phyloP scores from a whole-genome alignment of 2,329 filamentous ascomycete species.

The Trichoderma afroharzianum region DNA sequence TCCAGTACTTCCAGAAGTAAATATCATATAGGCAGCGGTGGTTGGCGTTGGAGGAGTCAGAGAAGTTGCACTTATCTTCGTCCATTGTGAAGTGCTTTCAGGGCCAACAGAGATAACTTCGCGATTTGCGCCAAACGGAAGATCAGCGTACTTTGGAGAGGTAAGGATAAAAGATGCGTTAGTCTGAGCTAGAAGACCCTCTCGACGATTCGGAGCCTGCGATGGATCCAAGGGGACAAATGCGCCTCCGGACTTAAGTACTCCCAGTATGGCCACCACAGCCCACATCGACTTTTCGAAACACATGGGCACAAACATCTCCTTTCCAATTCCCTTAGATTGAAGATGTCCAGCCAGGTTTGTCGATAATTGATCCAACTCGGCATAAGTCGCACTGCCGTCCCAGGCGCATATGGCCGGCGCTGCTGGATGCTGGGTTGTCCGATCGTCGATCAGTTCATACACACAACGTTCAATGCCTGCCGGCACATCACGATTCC shows the following conservation, averaged over 20 bases:
- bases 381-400: slow-evolving; percentile 19
- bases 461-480: not conserved
- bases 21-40: not conserved
- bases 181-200: not conserved
- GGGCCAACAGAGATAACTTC: not conserved
- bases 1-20: slow-evolving; percentile 7
- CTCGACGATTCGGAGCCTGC: too few species aligned
- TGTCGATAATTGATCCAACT: slow-evolving; percentile 20
- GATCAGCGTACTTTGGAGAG: not conserved
- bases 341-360: slow-evolving; percentile 19
- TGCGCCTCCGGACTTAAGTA: slow-evolving; percentile 31
- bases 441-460: not conserved
- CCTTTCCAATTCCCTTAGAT: not conserved
- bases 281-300: slow-evolving; percentile 35
- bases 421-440: not conserved
- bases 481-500: not conserved
- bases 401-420: not conserved
- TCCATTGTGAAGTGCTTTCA: not conserved
- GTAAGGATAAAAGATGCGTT: not conserved
- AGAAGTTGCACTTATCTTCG: not conserved
- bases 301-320: slow-evolving; percentile 26
- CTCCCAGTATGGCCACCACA: slow-evolving; percentile 28
- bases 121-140: too few species aligned
- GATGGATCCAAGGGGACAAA: slow-evolving; percentile 10
- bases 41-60: not conserved